These are phyloP conservation scores for Prunus mongolica DNA, from an alignment of 306 rosid species.

Conservation along the genomic window DNA sequence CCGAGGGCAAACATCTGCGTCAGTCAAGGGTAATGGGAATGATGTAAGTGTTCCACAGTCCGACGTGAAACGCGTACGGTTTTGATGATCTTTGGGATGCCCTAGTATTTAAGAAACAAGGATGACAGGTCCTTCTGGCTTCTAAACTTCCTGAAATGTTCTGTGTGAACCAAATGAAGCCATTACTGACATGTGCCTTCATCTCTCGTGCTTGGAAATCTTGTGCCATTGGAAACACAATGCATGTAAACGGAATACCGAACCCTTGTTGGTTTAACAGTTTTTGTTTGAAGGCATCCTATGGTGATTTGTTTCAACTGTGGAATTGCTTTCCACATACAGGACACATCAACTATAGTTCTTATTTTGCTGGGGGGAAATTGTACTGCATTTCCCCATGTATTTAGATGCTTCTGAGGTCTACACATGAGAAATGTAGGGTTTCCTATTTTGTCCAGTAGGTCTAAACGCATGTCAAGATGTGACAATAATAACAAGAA, in stretches of 20 bases:
- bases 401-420: no score
- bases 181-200: background rate
- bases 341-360: background rate
- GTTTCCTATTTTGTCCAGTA: no score
- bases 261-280: background rate
- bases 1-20: constrained; percentile 40
- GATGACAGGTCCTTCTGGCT: constrained; percentile 15
- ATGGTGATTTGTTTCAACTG: background rate
- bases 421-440: no score
- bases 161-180: constrained; percentile 10
- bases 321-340: background rate
- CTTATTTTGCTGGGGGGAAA: background rate
- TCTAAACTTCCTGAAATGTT: constrained; percentile 12
- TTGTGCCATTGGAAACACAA: background rate
- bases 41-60: constrained; percentile 75
- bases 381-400: no score
- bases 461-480: no score
- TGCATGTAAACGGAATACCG: background rate
- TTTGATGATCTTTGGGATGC: constrained; percentile 20
- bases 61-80: constrained; percentile 53
- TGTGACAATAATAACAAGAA: no score
- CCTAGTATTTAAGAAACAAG: background rate
- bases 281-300: background rate
- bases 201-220: constrained; percentile 6
- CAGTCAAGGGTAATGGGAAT: constrained; percentile 44